Conservation (phyloP, 148 eudicot species). For the Oxyria digyna region DNA sequence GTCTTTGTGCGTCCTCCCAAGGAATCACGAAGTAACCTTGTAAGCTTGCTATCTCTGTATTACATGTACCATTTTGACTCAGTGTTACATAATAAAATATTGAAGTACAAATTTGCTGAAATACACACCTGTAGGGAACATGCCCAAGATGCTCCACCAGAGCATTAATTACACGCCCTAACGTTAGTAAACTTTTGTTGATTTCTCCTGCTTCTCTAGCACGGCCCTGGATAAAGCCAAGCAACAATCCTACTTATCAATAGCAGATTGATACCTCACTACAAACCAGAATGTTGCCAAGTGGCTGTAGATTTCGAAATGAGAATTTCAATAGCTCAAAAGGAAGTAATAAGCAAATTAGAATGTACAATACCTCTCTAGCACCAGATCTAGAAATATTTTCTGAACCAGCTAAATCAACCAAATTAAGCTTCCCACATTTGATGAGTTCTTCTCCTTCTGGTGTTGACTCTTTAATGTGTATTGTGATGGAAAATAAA, state of each 20-base stretch:
- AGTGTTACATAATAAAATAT: not conserved
- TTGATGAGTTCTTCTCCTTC: constrained; percentile 97
- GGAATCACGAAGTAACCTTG: constrained; percentile 84
- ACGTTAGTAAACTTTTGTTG: constrained; percentile 81
- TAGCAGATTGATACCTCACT: not conserved
- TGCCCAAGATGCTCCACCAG: constrained; percentile 95
- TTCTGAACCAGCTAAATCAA: constrained; percentile 93
- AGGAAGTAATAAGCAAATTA: not conserved
- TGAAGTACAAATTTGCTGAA: not conserved
- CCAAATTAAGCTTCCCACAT: constrained; percentile 89
- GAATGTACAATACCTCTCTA: constrained; percentile 50
- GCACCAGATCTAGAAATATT: constrained; percentile 95
- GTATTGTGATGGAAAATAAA: constrained; percentile 81
- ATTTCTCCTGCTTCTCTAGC: constrained; percentile 99
- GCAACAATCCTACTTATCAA: not conserved
- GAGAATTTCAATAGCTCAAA: not conserved
- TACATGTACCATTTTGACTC: not conserved
- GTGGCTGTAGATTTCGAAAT: not conserved
- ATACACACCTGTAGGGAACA: constrained; percentile 64
- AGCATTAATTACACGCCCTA: constrained; percentile 89
- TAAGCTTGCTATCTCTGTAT: constrained; percentile 86
- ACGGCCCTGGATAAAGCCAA: constrained; percentile 45
- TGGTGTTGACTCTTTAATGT: constrained; percentile 91
- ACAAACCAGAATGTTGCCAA: not conserved
- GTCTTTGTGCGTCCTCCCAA: constrained; percentile 92